Conservation (phyloP, 2,329 filamentous ascomycete genomes). For the Penicillium frequentans region DNA sequence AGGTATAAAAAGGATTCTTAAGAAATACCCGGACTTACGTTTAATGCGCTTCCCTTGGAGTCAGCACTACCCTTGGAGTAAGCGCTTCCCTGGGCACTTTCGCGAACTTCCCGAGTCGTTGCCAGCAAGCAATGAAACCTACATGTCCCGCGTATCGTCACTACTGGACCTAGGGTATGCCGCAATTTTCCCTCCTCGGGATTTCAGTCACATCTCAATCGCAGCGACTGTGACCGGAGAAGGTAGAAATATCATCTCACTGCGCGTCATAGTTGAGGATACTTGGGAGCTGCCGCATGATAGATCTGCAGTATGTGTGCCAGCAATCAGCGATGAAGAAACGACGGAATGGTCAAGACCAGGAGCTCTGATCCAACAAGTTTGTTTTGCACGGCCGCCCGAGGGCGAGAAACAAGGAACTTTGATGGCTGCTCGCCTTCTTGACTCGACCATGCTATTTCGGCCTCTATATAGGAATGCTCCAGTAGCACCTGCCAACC, state of each 20-base stretch:
- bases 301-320: slow-evolving; percentile 34
- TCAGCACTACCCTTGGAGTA: no score
- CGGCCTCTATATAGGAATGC: slow-evolving; percentile 38
- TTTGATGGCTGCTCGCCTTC: slow-evolving; percentile 54
- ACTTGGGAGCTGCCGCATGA: slow-evolving; percentile 20
- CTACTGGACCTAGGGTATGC: slow-evolving; percentile 54
- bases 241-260: slow-evolving; percentile 48
- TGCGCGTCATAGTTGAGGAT: slow-evolving; percentile 40
- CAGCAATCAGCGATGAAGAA: slow-evolving; percentile 44
- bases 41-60: slow-evolving; percentile 28
- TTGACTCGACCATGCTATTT: slow-evolving; percentile 49
- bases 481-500: slow-evolving; percentile 24
- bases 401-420: slow-evolving; percentile 35
- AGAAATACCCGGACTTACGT: slow-evolving; percentile 37
- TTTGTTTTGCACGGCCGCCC: slow-evolving; percentile 51
- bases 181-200: slow-evolving; percentile 33
- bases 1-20: slow-evolving; percentile 26
- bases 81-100: no score
- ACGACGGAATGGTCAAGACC: slow-evolving; percentile 50
- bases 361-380: slow-evolving; percentile 54
- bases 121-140: slow-evolving; percentile 26
- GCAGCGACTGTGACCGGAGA: slow-evolving; percentile 44
- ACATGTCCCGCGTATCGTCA: slow-evolving; percentile 37
- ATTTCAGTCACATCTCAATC: slow-evolving; percentile 33
- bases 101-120: slow-evolving; percentile 31